Conservation (phyloP, 257 asterid genomes). For the Fraxinus anomala region DNA sequence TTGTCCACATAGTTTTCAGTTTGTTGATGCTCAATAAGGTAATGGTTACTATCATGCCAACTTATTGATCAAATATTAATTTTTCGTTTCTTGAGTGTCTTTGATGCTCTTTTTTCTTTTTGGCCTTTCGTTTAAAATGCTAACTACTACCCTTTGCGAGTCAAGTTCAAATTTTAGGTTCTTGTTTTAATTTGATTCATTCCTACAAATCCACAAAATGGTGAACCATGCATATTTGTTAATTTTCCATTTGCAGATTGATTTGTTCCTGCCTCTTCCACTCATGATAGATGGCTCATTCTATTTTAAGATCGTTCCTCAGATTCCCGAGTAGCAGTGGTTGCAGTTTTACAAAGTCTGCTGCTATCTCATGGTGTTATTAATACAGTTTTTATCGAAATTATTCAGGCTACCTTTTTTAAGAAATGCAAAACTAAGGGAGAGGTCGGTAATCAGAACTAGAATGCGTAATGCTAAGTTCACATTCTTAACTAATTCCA, state of each 20-base stretch:
- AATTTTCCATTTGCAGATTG: constrained; percentile 26
- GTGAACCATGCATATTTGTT: constrained; percentile 7
- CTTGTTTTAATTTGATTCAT: background rate
- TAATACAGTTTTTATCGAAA: constrained; percentile 19
- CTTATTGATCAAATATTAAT: too few relatives aligned
- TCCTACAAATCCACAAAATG: background rate
- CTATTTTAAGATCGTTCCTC: constrained; percentile 40
- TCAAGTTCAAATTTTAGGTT: constrained; percentile 4
- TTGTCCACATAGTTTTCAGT: too few relatives aligned
- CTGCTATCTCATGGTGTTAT: constrained; percentile 30
- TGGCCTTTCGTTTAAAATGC: constrained; percentile 1
- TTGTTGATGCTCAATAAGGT: too few relatives aligned
- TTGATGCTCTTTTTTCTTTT: background rate
- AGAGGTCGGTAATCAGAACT: constrained; percentile 20
- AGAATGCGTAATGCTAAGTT: constrained; percentile 5
- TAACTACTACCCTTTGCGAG: background rate
- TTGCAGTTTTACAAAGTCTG: constrained; percentile 29
- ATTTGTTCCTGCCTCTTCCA: constrained; percentile 2
- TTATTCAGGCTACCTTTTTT: constrained; percentile 20
- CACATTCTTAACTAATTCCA: constrained; percentile 34
- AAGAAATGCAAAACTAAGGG: constrained; percentile 24
- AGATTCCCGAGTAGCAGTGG: constrained; percentile 38
- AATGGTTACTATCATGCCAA: too few relatives aligned
- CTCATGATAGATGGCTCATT: constrained; percentile 47
- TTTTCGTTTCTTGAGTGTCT: too few relatives aligned